These are phyloP conservation scores for Aaosphaeria pasadenensis DNA, from an alignment of 2,329 filamentous ascomycete genomes.

Conservation along the genomic window DNA sequence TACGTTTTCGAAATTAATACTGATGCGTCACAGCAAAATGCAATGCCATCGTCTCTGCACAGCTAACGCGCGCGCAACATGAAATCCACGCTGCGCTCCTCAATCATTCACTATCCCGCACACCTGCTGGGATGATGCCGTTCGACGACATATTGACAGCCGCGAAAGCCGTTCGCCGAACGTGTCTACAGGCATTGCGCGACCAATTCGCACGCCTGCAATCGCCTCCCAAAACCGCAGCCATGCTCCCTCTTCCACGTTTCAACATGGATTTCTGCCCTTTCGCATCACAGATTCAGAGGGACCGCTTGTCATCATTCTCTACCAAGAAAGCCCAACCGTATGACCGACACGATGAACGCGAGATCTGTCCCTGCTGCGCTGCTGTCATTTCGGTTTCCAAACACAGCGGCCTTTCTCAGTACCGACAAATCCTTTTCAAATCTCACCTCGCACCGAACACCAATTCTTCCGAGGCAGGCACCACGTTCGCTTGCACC, in stretches of 20 bases:
- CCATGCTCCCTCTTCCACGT: slow-evolving; percentile 29
- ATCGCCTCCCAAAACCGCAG: slow-evolving; percentile 9
- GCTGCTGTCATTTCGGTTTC: slow-evolving; percentile 27
- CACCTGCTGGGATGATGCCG: slow-evolving; percentile 13
- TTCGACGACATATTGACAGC: slow-evolving; percentile 28
- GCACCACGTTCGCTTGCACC: slow-evolving; percentile 29
- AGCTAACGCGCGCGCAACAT: slow-evolving; percentile 31
- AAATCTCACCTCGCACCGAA: slow-evolving; percentile 20
- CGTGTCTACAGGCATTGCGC: slow-evolving; percentile 25
- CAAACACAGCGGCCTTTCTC: slow-evolving; percentile 28
- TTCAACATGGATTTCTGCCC: slow-evolving; percentile 33
- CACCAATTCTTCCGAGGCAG: slow-evolving; percentile 6
- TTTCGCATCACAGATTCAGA: slow-evolving; percentile 25
- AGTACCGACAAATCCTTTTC: slow-evolving; percentile 29
- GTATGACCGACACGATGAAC: slow-evolving; percentile 29
- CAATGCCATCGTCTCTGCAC: slow-evolving; percentile 26
- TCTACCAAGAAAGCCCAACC: slow-evolving; percentile 23
- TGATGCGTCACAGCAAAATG: slow-evolving; percentile 26
- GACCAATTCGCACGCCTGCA: slow-evolving; percentile 26
- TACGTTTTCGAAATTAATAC: background rate
- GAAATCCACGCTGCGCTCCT: slow-evolving; percentile 29
- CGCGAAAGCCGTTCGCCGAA: slow-evolving; percentile 29
- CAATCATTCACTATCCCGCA: slow-evolving; percentile 22
- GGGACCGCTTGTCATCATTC: slow-evolving; percentile 20
- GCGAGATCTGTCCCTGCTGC: slow-evolving; percentile 32